Conservation (phyloP, 2,329 filamentous ascomycete genomes). For the Beauveria sp. region DNA sequence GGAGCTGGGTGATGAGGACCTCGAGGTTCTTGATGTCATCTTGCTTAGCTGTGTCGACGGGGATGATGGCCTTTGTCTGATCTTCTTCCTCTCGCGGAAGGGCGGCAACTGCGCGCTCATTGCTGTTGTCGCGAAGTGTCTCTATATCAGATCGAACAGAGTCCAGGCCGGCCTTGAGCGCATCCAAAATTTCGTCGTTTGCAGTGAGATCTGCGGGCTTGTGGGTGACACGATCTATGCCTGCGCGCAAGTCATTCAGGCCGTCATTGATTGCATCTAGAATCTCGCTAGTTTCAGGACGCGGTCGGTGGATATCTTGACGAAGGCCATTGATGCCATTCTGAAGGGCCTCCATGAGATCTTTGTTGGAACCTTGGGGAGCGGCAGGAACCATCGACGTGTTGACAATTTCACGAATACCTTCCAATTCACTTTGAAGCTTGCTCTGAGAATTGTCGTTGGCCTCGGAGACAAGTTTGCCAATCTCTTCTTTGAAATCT, state of each 20-base stretch:
- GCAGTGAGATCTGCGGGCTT: constrained; percentile 77
- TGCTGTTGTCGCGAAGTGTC: constrained; percentile 51
- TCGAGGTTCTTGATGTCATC: constrained; percentile 83
- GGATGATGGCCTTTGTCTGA: constrained; percentile 21
- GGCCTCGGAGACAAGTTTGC: constrained; percentile 45
- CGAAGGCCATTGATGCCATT: constrained; percentile 69
- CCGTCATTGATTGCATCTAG: constrained; percentile 86
- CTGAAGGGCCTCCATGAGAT: constrained; percentile 63
- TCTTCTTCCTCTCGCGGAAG: constrained; percentile 15
- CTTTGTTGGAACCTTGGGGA: constrained; percentile 44
- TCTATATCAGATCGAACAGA: constrained; percentile 69
- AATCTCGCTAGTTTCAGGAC: constrained; percentile 73
- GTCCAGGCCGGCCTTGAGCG: constrained; percentile 73
- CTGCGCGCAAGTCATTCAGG: constrained; percentile 64
- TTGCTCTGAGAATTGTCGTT: constrained; percentile 53
- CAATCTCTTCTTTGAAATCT: constrained; percentile 59
- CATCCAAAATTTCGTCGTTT: constrained; percentile 84
- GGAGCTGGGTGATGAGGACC: constrained; percentile 70
- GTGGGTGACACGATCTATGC: constrained; percentile 70
- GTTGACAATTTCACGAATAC: constrained; percentile 70
- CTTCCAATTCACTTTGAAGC: constrained; percentile 74
- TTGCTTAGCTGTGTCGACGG: constrained; percentile 49
- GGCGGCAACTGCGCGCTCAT: constrained; percentile 40
- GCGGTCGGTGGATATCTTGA: constrained; percentile 61
- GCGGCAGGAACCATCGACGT: constrained; percentile 56